Conservation (phyloP, 805 yeast species). For the Vanderwaltozyma verrucispora region DNA sequence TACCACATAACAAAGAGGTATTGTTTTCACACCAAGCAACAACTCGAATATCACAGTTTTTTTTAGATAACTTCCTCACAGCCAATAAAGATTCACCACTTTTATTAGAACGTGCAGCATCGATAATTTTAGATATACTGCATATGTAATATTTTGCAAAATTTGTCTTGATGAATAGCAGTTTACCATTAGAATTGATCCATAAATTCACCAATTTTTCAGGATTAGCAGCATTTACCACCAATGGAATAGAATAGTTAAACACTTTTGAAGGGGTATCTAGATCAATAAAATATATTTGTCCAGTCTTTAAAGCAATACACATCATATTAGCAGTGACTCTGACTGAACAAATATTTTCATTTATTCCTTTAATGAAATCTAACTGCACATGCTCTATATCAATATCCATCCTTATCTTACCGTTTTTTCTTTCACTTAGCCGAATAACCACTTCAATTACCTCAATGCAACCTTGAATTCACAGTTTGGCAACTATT, state of each 20-base stretch:
- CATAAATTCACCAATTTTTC: slow-evolving; percentile 19
- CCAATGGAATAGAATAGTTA: slow-evolving; percentile 28
- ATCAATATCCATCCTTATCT: slow-evolving; percentile 11
- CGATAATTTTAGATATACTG: slow-evolving; percentile 3
- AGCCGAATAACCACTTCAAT: too few relatives aligned
- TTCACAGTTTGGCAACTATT: too few relatives aligned
- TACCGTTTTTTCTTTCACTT: too few relatives aligned
- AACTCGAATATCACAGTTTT: slow-evolving; percentile 15
- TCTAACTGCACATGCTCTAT: slow-evolving; percentile 37
- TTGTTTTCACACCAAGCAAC: slow-evolving; percentile 16
- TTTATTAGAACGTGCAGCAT: not conserved
- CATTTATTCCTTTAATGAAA: slow-evolving; percentile 37
- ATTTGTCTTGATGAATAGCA: slow-evolving; percentile 22
- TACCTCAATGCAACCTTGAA: too few relatives aligned
- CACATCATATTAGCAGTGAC: slow-evolving; percentile 48
- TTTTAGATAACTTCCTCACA: slow-evolving; percentile 14
- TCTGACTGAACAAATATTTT: slow-evolving; percentile 38
- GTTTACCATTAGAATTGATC: slow-evolving; percentile 16
- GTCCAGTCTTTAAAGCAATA: slow-evolving; percentile 42
- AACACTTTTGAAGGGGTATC: slow-evolving; percentile 53
- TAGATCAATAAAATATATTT: slow-evolving; percentile 54
- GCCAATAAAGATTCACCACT: slow-evolving; percentile 1
- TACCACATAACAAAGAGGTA: slow-evolving; percentile 14
- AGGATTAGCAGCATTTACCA: slow-evolving; percentile 7
- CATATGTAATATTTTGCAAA: slow-evolving; percentile 22